Evolutionary conservation across 305 asterid genomes (phyloP), one percentile per base, ranked within the genome.

Genomic region (Caryopteris hybrid): DNA sequence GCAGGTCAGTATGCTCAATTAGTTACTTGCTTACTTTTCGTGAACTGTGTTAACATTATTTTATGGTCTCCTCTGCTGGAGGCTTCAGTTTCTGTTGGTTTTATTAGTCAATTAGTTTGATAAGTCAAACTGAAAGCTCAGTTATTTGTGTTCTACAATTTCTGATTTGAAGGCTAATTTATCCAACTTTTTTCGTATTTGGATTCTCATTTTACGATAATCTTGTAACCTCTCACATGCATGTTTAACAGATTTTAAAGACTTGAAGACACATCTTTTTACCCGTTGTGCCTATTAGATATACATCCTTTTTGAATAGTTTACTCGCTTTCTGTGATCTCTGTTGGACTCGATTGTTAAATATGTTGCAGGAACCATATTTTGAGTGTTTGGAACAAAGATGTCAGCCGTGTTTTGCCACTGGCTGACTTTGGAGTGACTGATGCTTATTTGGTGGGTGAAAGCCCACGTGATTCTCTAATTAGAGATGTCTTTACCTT

Each of bases 331-430:
- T 22, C 68, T 69, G 22, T 55, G 36, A 64, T 55, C 76, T 69
- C n/a, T 58, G 47, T 64, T 70, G 60, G 60, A 53, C 69, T 75
- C 73, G 66, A 81, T 66, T 50, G 46, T 74, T 75, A 75, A 33
- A 42, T 70, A 69, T 53, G 78, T 57, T 84, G 80, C 89, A 95
- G 99, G 90, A 95, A 95, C 75, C 74, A 67, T 70, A 83, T 95
- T 74, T 79, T 95, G 80, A 83, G 89, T 80, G 85, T 88, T 64
- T 95, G 99, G 99, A 91, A 86, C 83, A 95, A 95, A 82, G 98
- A 95, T 77, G 88, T 95, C 54, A 85, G 85, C 68, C 95, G 96
- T 57, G 78, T 92, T 70, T 81, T 92, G 83, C 90, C 81, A 17
- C 84, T 91, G 59, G 72, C 84, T 46, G 96, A 89, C 62, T 91